Evolutionary conservation across 2,329 filamentous ascomycete genomes (phyloP), one percentile per base, ranked within the genome.

Genomic region (Ophiocordyceps camponoti-leonardi): DNA sequence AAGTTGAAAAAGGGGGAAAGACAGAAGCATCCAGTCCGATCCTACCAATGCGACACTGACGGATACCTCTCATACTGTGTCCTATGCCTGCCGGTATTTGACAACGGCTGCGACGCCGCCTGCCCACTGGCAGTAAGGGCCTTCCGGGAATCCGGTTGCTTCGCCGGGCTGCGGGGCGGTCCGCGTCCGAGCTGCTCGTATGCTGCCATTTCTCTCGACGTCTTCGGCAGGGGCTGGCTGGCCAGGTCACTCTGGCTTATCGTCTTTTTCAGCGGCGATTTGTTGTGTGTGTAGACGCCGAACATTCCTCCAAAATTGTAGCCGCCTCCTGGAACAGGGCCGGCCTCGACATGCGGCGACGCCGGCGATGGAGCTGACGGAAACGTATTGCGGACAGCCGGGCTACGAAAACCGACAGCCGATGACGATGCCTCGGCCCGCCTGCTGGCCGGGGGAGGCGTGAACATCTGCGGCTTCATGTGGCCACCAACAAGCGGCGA

Each of bases 241-340:
- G 56, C 62, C 14, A 77, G 67, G 47, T 83, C 61, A 62, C 76
- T 62, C 66, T 85, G 53, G 68, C 77, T 77, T 14, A 67, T 67
- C 2, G 83, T 72, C 59, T 94, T 94, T 54, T 86, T 82, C 13
- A 96, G 62, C 0, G 90, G 90, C 12, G 86, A 94, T 39, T 81
- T 83, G 6, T 79, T 79, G 59, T 94, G 86, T 6, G 74, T 81
- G 60, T 80, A 87, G 1, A 93, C 72, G 14, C 88, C 87, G 44
- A 94, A 67, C 57, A 74, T 90, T 2, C 88, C 86, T 16, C 86
- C 86, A 57, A 66, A 67, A 48, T 55, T 59, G 5, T 53, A 45
- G 8, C 49, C 58, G 1, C 57, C 47, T 43, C 50, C 52, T 6
- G 54, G 37, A 23, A 47, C 28, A 22, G 44, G 50, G 39, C 45